Evolutionary conservation across 352 stramenopile genomes (phyloP), one percentile per base, ranked within the genome.

Genomic region (Phytophthora pseudosyringae): DNA sequence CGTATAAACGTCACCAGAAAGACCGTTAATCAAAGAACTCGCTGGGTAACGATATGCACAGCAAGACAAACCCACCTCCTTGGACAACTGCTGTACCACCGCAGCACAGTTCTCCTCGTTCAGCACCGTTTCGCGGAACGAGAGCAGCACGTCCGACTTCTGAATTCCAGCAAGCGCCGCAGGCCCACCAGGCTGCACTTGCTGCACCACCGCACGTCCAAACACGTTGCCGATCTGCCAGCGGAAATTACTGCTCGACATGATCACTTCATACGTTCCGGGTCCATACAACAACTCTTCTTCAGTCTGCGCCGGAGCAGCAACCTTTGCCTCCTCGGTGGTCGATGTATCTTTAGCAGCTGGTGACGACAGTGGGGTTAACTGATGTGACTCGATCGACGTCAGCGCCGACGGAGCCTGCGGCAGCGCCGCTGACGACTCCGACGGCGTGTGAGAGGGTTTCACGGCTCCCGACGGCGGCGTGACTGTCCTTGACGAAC

Each of bases 181-280:
- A 21, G 86, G 78, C 1, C 88, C 88, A 8, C 64, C 66, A 15
- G 81, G 75, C 5, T 91, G 80, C 16, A 96, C 88, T 64, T 79
- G 77, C 51, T 94, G 84, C 16, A 96, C 88, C 12, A 96, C 88
- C 1, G 84, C 83, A 15, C 88, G 88, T 9, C 86, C 88, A 72
- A 94, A 93, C 3, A 96, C 85, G 33, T 82, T 92, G 32, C 84
- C 84, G 43, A 96, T 94, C 60, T 92, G 83, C 88, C 88, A 96
- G 59, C 77, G 71, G 28, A 94, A 86, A 38, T 90, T 82, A 40
- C 70, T 78, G 47, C 87, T 89, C 18, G 76, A 69, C 73, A 94
- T 88, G n/a, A 88, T 76, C 26, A 93, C 85, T 61, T 96, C 86
- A 59, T 94, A 96, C 35, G 82, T 93, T 16, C 79, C 86, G 33